A percentile compares a stretch with the other conserved stretches of the same genome.
Conservation (phyloP, 192 early-diverging fungal genomes). For the Obelidium mucronatum region DNA sequence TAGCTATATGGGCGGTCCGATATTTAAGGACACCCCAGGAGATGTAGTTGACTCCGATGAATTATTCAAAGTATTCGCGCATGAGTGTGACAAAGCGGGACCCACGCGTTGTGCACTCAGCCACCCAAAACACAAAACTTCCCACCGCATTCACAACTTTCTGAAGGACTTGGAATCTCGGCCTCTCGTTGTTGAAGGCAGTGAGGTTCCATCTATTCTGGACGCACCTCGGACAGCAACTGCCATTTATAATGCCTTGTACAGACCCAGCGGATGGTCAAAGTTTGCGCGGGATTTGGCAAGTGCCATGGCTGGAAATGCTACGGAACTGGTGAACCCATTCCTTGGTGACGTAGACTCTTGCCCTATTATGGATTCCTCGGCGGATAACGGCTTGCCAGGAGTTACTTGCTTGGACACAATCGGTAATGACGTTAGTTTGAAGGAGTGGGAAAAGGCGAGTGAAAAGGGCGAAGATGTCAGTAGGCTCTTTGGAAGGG, state of each 20-base stretch:
- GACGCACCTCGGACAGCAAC: neutral
- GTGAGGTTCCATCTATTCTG: conserved; percentile 23
- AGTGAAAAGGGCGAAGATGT: neutral
- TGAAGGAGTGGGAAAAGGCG: conserved; percentile 12
- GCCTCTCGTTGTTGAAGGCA: conserved; percentile 22
- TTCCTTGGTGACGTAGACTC: neutral
- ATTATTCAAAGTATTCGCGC: conserved; percentile 38
- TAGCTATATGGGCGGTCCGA: conserved; percentile 6
- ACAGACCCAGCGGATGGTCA: conserved; percentile 35
- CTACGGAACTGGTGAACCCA: neutral
- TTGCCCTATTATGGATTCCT: conserved; percentile 9
- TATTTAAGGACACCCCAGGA: conserved; percentile 1
- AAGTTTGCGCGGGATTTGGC: conserved; percentile 17
- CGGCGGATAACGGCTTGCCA: neutral
- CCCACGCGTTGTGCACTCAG: conserved; percentile 41
- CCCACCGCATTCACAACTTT: conserved; percentile 4
- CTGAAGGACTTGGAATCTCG: conserved; percentile 21
- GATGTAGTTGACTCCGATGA: conserved; percentile 20
- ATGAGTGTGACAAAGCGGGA: conserved; percentile 46
- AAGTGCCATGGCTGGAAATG: conserved; percentile 20
- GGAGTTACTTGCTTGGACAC: conserved; percentile 16
- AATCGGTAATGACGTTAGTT: neutral
- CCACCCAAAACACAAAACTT: neutral
- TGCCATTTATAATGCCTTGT: conserved; percentile 12
- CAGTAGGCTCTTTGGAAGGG: neutral